Base-by-base conservation (phyloP, 2,329 filamentous ascomycete genomes). In the Sporothrix phasma region DNA sequence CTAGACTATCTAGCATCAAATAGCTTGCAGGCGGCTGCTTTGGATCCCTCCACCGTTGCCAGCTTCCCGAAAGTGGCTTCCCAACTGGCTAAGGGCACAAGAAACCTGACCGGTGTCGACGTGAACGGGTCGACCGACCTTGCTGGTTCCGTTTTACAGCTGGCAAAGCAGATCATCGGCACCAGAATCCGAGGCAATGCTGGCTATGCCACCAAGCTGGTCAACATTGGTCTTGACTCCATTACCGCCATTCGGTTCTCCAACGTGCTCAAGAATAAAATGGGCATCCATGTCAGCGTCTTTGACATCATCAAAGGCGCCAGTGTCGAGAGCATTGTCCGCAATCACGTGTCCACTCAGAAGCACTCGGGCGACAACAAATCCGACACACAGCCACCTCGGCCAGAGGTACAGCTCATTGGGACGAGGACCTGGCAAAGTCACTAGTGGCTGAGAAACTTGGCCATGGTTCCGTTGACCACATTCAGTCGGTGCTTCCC, bases 221-320 rank as follows among this genome's bases (percentile, higher is more conserved):
- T 69, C 39, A 71, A 70, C 34, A 51, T 66, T 4, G 69, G 69
- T 2, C 58, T 71, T 0, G 69, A 71, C 49, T 71, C 69, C 2
- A 71, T 71, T 62, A 64, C 62, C 19, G 69, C 69, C 26, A 71
- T 70, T 53, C 67, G 68, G 3, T 58, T 70, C 8, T 68, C 69
- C 3, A 68, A 39, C n/a, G 4, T 66, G 3, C 31, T 71, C 34
- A 69, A 61, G 56, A 68, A 67, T 56, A 29, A 65, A 43, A 5
- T 69, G 45, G 67, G 67, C 4, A 65, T 71, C 5, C 61, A 54
- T 2, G 61, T 64, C n/a, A 69, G 69, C 46, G 68, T 71, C 15
- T 70, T 66, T 58, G 64, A 66, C 29, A 65, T 70, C 22, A 66
- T 70, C 65, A 67, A 63, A 19, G 69, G 69, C 19, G 67, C 69